Base-by-base conservation (phyloP, 2,329 filamentous ascomycete species). In the Fusarium sublunatum region DNA sequence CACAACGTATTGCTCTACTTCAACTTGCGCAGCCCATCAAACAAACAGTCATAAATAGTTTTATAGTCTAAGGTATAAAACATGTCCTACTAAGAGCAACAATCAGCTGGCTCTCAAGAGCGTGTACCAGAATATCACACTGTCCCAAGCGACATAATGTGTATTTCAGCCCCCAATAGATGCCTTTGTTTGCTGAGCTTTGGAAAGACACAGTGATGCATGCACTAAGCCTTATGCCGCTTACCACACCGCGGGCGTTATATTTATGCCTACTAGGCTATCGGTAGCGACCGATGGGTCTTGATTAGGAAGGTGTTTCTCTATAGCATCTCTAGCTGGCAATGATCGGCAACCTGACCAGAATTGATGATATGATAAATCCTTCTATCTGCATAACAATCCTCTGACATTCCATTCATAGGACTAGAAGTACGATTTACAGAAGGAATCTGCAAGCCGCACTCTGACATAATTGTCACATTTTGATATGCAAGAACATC, bases 1-100 rank as follows among this genome's bases (percentile, higher is more conserved):
- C 39, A 42, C 25, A 42, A 42, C 39, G 13, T 42, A 26, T 42
- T 25, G 39, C 39, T 42, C 25, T 42, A 42, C 39, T 42, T 42
- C 7, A n/a, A 42, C 39, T 29, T 42, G 39, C 25, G 25, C 39
- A 29, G 39, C 25, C 39, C 25, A 42, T 42, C 39, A 42, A 19
- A 42, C 39, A 42, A 42, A 25, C 25, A 42, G 12, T 29, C 25
- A 29, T 42, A 42, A 12, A 29, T 42, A 41, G 13, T 28, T 4
- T 29, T 41, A 41, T 24, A 11, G 25, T 15, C 28, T 15, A 11
- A 41, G 39, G n/a, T 29, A 29, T 28, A 42, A 25, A 13, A 13
- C 11, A 29, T 42, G 6, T 15, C 10, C 11, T 42, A 34, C 12
- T n/a, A 34, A 3, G 12, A 11, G 12, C 31, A 34, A 13, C 31